Conservation (phyloP, 176 grass and related monocot genomes). For the Pharus latifolius region DNA sequence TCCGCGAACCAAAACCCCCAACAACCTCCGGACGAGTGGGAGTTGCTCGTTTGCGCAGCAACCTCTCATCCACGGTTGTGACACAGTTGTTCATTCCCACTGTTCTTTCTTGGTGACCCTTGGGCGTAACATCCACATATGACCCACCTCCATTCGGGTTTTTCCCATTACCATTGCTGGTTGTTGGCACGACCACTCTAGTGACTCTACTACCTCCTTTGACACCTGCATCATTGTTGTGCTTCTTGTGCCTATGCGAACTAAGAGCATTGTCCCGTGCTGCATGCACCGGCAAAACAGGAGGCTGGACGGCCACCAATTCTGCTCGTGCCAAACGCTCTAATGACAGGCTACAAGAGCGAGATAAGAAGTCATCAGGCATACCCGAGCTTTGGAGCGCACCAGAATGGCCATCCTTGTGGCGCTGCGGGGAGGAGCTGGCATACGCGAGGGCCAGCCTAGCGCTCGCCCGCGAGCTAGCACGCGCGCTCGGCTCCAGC, state of each 20-base stretch:
- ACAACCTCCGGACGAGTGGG: slow-evolving; percentile 1
- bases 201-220: not conserved
- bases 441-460: slow-evolving; percentile 33
- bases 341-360: not conserved
- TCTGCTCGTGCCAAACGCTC: not conserved
- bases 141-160: slow-evolving; percentile 7
- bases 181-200: slow-evolving; percentile 3
- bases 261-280: not conserved
- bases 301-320: not conserved
- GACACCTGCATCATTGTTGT: not conserved
- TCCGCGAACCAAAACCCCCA: not conserved
- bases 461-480: not conserved
- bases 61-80: slow-evolving; percentile 15
- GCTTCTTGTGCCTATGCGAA: not conserved
- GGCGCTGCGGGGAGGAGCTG: slow-evolving; percentile 41
- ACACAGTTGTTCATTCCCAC: not conserved
- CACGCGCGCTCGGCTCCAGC: slow-evolving; percentile 43
- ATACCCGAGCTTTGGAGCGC: not conserved
- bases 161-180: slow-evolving; percentile 1
- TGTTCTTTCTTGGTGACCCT: not conserved
- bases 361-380: slow-evolving; percentile 34
- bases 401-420: slow-evolving; percentile 9
- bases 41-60: slow-evolving; percentile 35
- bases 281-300: not conserved
- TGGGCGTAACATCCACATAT: not conserved